Conservation (phyloP, 257 asterid species). For the Plectranthus barbatus region DNA sequence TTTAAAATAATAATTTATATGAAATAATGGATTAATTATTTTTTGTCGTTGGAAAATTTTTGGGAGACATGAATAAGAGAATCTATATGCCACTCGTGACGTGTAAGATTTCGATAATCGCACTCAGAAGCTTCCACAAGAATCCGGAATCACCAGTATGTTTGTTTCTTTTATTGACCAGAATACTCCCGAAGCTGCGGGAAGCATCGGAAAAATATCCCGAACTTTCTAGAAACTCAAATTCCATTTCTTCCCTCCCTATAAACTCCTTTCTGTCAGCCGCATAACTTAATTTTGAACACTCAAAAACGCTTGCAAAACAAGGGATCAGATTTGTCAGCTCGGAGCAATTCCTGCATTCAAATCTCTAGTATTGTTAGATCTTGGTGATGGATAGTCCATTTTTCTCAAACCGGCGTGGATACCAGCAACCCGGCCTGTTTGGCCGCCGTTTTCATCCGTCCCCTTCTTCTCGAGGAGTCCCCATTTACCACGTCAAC, state of each 20-base stretch:
- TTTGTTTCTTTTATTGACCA: background rate
- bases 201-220: background rate
- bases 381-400: slow-evolving; percentile 28
- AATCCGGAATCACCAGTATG: background rate
- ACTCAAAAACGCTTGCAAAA: too few species aligned
- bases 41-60: too few species aligned
- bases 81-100: too few species aligned
- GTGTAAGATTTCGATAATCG: background rate
- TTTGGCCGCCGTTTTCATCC: background rate
- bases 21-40: too few species aligned
- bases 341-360: background rate
- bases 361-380: background rate
- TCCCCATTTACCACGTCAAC: slow-evolving; percentile 18
- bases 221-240: slow-evolving; percentile 25
- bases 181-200: background rate
- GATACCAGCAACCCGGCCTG: slow-evolving; percentile 24
- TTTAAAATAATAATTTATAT: too few species aligned
- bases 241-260: background rate
- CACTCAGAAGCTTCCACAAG: slow-evolving; percentile 2
- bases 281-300: background rate
- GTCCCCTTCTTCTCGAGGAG: slow-evolving; percentile 8
- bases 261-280: background rate
- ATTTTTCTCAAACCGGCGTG: slow-evolving; percentile 23
- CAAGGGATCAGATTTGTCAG: too few species aligned
- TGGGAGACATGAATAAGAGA: too few species aligned